Conservation (phyloP, 2,329 filamentous ascomycete genomes). For the Acrocalymma vagum region DNA sequence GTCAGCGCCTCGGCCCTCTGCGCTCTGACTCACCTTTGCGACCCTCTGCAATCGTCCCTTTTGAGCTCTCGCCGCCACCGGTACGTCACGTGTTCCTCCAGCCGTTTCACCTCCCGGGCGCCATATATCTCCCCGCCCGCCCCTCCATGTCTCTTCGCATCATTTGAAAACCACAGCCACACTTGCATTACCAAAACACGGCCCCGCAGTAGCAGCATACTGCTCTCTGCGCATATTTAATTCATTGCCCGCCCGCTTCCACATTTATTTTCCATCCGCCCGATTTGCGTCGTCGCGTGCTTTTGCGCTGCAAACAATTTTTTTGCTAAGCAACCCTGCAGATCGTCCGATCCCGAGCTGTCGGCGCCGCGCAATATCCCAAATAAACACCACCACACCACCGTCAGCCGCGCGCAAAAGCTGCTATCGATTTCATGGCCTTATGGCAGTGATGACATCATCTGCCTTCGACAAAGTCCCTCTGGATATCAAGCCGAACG, state of each 20-base stretch:
- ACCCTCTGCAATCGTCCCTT: constrained; percentile 17
- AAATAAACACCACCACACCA: constrained; percentile 20
- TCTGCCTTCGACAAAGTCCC: constrained; percentile 44
- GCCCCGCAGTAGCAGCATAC: constrained; percentile 1
- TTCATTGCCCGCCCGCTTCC: too few species aligned
- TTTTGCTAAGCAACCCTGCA: too few species aligned
- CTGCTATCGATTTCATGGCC: constrained; percentile 41
- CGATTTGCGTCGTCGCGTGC: constrained; percentile 23
- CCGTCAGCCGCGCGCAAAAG: constrained; percentile 31
- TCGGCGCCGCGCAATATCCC: constrained; percentile 24
- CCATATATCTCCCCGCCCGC: constrained; percentile 15
- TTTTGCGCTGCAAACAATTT: constrained; percentile 12
- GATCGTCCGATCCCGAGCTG: too few species aligned
- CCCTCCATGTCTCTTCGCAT: constrained; percentile 16
- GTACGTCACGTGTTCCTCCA: constrained; percentile 42
- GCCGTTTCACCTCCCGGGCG: constrained; percentile 37
- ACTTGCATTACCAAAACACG: neutral
- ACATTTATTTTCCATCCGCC: constrained; percentile 30
- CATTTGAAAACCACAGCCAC: neutral
- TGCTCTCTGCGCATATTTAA: too few species aligned
- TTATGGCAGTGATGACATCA: constrained; percentile 52
- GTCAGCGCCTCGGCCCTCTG: constrained; percentile 24
- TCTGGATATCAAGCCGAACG: constrained; percentile 61
- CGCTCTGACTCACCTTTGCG: constrained; percentile 37
- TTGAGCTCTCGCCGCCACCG: constrained; percentile 35